Conservation (phyloP, 805 yeast species). For the Candida railenensis region DNA sequence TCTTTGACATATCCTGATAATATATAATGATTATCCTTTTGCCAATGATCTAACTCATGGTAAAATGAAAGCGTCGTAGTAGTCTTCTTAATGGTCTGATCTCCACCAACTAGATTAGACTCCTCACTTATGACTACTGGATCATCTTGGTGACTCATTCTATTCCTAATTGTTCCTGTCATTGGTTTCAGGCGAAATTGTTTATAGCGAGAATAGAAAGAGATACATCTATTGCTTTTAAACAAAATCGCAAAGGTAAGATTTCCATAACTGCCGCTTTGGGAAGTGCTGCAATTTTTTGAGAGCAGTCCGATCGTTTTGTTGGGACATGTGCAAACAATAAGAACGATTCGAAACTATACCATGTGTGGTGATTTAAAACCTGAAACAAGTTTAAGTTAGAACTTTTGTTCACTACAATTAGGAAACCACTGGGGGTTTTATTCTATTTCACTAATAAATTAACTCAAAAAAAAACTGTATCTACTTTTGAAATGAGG, state of each 20-base stretch:
- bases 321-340: neutral
- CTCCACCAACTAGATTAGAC: neutral
- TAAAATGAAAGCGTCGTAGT: slow-evolving; percentile 26
- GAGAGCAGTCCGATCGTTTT: neutral
- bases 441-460: neutral
- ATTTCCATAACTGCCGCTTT: neutral
- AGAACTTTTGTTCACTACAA: neutral
- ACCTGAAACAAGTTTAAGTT: no score
- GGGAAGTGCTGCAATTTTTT: neutral
- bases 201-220: neutral
- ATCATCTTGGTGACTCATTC: neutral
- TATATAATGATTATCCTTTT: slow-evolving; percentile 68
- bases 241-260: neutral
- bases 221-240: no score
- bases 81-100: neutral
- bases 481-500: slow-evolving; percentile 41
- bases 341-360: no score
- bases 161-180: neutral
- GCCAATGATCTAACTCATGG: slow-evolving; percentile 71
- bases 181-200: neutral
- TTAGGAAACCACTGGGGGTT: neutral
- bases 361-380: no score
- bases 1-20: slow-evolving; percentile 62
- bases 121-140: neutral
- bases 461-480: neutral